Conservation (phyloP, 2,329 filamentous ascomycete genomes). For the Dendryphion nanum region DNA sequence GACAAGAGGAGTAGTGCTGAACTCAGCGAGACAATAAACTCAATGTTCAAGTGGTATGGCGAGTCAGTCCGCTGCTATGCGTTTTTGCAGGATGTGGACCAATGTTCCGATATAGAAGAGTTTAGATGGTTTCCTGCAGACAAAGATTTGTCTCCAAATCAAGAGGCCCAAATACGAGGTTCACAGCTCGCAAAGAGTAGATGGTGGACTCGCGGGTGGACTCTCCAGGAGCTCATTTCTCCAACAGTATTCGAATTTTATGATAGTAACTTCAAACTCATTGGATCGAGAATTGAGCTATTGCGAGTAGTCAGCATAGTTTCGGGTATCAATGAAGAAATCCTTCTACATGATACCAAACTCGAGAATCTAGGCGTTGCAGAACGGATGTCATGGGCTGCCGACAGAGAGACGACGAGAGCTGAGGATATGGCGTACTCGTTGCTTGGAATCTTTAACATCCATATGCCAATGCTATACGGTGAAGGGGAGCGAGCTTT, state of each 20-base stretch:
- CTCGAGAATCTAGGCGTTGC: background rate
- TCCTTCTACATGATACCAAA: background rate
- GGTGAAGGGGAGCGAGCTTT: background rate
- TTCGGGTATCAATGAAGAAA: background rate
- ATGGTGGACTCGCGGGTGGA: too few relatives aligned
- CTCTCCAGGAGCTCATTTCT: background rate
- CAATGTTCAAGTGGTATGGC: slow-evolving; percentile 11
- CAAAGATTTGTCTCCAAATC: slow-evolving; percentile 1
- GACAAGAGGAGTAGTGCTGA: slow-evolving; percentile 7
- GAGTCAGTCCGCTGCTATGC: slow-evolving; percentile 9
- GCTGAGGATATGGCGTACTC: background rate
- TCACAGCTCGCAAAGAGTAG: background rate
- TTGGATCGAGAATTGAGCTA: background rate
- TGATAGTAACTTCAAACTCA: background rate
- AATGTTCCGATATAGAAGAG: background rate
- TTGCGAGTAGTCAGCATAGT: background rate
- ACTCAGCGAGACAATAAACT: slow-evolving; percentile 3
- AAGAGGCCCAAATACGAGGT: background rate
- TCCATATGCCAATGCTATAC: background rate
- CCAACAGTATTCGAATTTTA: background rate
- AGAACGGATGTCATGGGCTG: background rate
- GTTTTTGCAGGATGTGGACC: slow-evolving; percentile 1
- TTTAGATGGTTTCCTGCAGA: background rate
- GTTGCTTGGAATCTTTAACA: background rate
- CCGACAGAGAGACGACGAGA: background rate